phyloP scores from a whole-genome alignment of 495 filamentous ascomycete genomes.

The Articulospora tetracladia region DNA sequence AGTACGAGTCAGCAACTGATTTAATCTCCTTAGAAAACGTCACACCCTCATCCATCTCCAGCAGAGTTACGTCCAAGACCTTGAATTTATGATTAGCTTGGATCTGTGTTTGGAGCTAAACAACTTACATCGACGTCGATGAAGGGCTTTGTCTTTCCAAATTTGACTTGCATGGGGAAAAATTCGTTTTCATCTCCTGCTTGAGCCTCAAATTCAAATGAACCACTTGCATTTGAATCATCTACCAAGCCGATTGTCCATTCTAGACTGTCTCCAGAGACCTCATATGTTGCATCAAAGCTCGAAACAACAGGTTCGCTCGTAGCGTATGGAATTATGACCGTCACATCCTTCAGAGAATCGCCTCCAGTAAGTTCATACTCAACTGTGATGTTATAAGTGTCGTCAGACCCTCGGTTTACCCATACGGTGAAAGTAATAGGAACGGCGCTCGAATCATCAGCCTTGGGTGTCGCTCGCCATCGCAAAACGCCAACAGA shows the following conservation, averaged over 20 bases:
- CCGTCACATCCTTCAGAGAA: constrained; percentile 74
- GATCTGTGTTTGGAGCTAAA: not conserved
- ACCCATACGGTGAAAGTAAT: constrained; percentile 97
- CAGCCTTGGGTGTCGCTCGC: constrained; percentile 68
- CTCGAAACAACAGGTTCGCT: constrained; percentile 85
- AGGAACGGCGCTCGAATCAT: constrained; percentile 72
- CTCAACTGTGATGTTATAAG: constrained; percentile 83
- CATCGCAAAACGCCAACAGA: constrained; percentile 85
- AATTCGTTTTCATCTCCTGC: constrained; percentile 84
- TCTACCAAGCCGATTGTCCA: constrained; percentile 86
- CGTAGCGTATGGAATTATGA: constrained; percentile 78
- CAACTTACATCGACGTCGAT: constrained; percentile 82
- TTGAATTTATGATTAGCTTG: constrained; percentile 27
- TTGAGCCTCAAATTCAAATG: constrained; percentile 91
- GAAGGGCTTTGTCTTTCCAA: constrained; percentile 81
- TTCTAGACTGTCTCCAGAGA: constrained; percentile 86
- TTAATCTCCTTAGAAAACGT: constrained; percentile 87
- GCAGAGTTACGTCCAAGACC: constrained; percentile 67
- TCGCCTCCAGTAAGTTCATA: constrained; percentile 82
- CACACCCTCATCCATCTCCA: constrained; percentile 79
- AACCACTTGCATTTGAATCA: constrained; percentile 73
- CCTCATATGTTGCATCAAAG: constrained; percentile 92
- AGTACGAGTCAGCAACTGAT: constrained; percentile 75
- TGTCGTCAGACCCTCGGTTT: constrained; percentile 73
- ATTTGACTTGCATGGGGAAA: constrained; percentile 93